Conservation (phyloP, 2,329 filamentous ascomycete species). For the Colletotrichum siamense region DNA sequence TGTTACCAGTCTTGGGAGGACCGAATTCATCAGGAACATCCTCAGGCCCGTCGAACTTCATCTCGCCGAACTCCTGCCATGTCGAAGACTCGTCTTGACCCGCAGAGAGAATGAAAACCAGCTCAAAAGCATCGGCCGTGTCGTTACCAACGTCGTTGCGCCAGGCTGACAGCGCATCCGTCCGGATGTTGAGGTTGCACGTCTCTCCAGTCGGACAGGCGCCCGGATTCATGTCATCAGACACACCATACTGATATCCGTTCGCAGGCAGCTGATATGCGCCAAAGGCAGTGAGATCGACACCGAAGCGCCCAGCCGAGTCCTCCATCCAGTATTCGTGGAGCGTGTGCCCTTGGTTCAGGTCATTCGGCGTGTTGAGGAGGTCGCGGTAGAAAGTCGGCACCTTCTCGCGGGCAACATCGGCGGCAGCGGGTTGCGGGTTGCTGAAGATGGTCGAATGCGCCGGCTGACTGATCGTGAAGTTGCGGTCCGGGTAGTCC, state of each 20-base stretch:
- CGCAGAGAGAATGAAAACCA: slow-evolving; percentile 59
- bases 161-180: slow-evolving; percentile 54
- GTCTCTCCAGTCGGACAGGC: slow-evolving; percentile 47
- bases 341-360: slow-evolving; percentile 57
- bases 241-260: slow-evolving; percentile 56
- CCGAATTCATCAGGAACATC: slow-evolving; percentile 55
- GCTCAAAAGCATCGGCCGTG: slow-evolving; percentile 52
- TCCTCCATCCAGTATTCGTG: slow-evolving; percentile 66
- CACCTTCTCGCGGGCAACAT: slow-evolving; percentile 45
- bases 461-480: slow-evolving; percentile 50
- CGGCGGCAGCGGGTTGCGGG: slow-evolving; percentile 46
- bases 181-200: slow-evolving; percentile 53
- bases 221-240: slow-evolving; percentile 51
- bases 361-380: slow-evolving; percentile 52
- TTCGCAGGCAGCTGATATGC: slow-evolving; percentile 53
- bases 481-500: slow-evolving; percentile 55
- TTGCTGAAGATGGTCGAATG: slow-evolving; percentile 57
- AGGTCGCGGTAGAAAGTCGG: slow-evolving; percentile 56
- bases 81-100: slow-evolving; percentile 61
- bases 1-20: slow-evolving; percentile 42
- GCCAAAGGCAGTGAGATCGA: slow-evolving; percentile 58
- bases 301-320: slow-evolving; percentile 56
- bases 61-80: slow-evolving; percentile 63
- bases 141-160: slow-evolving; percentile 54
- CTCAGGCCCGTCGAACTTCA: slow-evolving; percentile 52